Base-by-base conservation (phyloP, 2,329 filamentous ascomycete species). In the Botrytis porri region DNA sequence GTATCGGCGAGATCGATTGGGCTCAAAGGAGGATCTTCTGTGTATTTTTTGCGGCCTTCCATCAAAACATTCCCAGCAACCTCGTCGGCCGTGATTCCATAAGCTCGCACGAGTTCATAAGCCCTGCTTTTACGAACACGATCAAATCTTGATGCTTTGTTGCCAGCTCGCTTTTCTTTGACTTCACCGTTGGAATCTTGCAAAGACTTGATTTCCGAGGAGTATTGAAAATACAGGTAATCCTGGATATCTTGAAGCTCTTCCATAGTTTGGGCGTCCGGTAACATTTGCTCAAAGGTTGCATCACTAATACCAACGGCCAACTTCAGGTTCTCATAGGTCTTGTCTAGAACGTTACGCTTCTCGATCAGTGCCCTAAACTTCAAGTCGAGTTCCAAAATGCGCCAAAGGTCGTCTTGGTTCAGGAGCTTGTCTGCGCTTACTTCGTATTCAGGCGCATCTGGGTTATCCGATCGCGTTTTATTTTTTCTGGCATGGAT, bases 191-290 rank as follows among this genome's bases (percentile, higher is more conserved):
- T 86, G 74, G 89, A 86, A 29, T 89, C 84, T 22, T 90, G 88
- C 65, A 97, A 83, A 75, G 98, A 95, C 80, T 93, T 95, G 66
- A 98, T 86, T 81, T 97, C 90, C 4, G 90, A 85, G 7, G 93
- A 90, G 79, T 98, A 98, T 79, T 95, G 92, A 82, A 99, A 99
- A 80, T 98, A 94, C 70, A 98, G 85, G 79, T 98, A 98, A 80
- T 99, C 96, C 80, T 98, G 95, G 35, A 99, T 84, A 81, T 99
- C 96, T 81, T 99, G 96, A 29, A 99, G 87, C 81, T 99, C 96
- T 81, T 99, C 96, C 86, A 98, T 95, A 0, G 92, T 95, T 7
- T 89, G 89, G 4, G 95, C 94, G 73, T 90, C 86, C 0, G 88
- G 86, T n/a, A 96, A 88, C 86, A 98, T 91, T 77, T 95, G 91